Base-by-base conservation (phyloP, 345 rosid genomes). In the Hypericum perforatum region DNA sequence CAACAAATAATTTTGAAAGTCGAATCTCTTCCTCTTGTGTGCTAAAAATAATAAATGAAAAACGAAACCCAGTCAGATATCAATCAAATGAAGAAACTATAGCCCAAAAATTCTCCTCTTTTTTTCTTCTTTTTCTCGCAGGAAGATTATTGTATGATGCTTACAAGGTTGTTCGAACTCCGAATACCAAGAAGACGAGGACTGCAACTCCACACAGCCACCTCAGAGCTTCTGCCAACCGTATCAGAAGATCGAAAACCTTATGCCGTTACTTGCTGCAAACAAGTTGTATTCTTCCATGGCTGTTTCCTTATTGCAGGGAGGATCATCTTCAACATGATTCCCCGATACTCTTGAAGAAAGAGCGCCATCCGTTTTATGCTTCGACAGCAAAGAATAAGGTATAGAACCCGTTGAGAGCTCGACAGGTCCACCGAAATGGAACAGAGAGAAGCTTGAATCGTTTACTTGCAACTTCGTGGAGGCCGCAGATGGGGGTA, bases 241-340 rank as follows among this genome's bases (percentile, higher is more conserved):
- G 16, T 61, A 55, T 73, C 61, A 78, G 73, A 76, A 79, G 70
- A 86, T 60, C 37, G 90, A 77, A 83, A 85, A 87, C 64, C 78
- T 74, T 52, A 80, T 16, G 53, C 82, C 77, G 43, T 79, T 81
- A 45, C 78, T 82, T 38, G 76, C 71, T 9, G 91, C 91, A 77
- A 92, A 92, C 85, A 88, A 74, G 76, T 82, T 85, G 78, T 92
- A 88, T 61, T 92, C 85, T 70, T 83, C 91, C 44, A 78, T 50
- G 9, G 70, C 56, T 41, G 69, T 63, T 68, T 74, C 83, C 58
- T 78, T 71, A 63, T 60, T 59, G 76, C 79, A 65, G 58, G 61
- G 71, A 37, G 68, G 63, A 67, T 66, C 69, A n/a, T 73, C 67
- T 61, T 74, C 77, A 5, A 39, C 58, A 39, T 78, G 67, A 68